These are phyloP conservation scores for Collybiopsis luxurians DNA, from an alignment of 768 basidiomycete species.

Conservation along the genomic window DNA sequence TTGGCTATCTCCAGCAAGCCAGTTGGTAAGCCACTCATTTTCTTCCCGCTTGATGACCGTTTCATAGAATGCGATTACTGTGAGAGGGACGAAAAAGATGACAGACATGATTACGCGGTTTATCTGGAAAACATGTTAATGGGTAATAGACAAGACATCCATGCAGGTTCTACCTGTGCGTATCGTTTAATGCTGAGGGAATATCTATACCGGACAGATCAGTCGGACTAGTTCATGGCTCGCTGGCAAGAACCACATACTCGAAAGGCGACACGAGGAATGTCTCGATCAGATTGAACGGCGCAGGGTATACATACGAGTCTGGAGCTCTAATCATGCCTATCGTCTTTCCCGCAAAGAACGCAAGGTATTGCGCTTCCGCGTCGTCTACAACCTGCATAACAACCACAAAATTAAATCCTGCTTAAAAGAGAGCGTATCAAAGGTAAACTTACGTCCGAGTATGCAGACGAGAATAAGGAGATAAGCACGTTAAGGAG, in stretches of 20 bases:
- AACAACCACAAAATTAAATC: too few species aligned
- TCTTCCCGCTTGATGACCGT: slow-evolving; percentile 46
- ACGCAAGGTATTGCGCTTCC: slow-evolving; percentile 86
- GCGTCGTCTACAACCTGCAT: slow-evolving; percentile 75
- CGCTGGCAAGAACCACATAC: too few species aligned
- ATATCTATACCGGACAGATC: slow-evolving; percentile 33
- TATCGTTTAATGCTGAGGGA: slow-evolving; percentile 52
- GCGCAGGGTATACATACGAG: slow-evolving; percentile 85
- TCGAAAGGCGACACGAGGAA: slow-evolving; percentile 83
- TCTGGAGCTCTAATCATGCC: slow-evolving; percentile 86
- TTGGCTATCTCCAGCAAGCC: slow-evolving; percentile 62
- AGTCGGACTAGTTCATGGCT: too few species aligned
- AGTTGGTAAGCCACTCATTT: slow-evolving; percentile 63
- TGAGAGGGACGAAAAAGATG: slow-evolving; percentile 81
- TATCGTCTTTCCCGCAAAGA: slow-evolving; percentile 86
- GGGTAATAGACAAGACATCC: slow-evolving; percentile 1
- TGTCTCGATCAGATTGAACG: slow-evolving; percentile 86
- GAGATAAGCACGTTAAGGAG: slow-evolving; percentile 94
- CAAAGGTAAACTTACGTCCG: slow-evolving; percentile 59
- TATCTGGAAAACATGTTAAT: slow-evolving; percentile 37
- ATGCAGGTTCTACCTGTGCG: slow-evolving; percentile 39
- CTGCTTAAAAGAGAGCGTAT: too few species aligned
- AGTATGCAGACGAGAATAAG: slow-evolving; percentile 91
- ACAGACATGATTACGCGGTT: slow-evolving; percentile 77
- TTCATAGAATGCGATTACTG: slow-evolving; percentile 74